Evolutionary conservation across 192 early-diverging fungal genomes (phyloP).

Genomic region (Podila verticillata): DNA sequence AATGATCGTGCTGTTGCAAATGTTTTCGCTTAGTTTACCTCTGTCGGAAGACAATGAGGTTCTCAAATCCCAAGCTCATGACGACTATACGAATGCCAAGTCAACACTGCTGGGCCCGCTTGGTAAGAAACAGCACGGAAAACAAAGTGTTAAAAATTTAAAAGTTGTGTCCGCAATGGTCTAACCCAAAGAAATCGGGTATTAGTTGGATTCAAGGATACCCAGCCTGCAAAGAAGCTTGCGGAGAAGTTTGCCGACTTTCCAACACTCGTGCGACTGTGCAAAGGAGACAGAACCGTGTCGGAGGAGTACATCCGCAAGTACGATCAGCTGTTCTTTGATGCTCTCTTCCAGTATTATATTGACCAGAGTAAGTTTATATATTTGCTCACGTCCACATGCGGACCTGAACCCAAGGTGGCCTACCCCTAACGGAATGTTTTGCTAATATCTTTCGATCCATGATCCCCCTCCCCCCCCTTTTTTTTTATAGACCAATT

Average conservation of each 20-base stretch:
- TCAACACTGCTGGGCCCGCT: slow-evolving; percentile 11
- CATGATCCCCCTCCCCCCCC: too few relatives aligned
- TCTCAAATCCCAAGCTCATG: slow-evolving; percentile 10
- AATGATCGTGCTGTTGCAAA: background rate
- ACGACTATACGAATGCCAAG: slow-evolving; percentile 24
- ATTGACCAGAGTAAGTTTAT: slow-evolving; percentile 31
- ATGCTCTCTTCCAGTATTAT: slow-evolving; percentile 45
- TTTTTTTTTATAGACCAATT: slow-evolving; percentile 13
- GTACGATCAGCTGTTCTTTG: slow-evolving; percentile 47
- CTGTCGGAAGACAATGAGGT: slow-evolving; percentile 10
- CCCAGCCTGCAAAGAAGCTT: slow-evolving; percentile 19
- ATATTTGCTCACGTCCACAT: too few relatives aligned
- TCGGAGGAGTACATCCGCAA: slow-evolving; percentile 21
- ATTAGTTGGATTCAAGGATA: slow-evolving; percentile 25
- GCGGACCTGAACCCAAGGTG: background rate
- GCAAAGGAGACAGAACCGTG: slow-evolving; percentile 2
- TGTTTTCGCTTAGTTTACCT: slow-evolving; percentile 2
- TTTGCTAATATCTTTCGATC: background rate
- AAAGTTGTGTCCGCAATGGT: too few relatives aligned
- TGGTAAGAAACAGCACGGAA: slow-evolving; percentile 2
- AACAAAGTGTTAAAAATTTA: too few relatives aligned
- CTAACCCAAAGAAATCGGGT: too few relatives aligned
- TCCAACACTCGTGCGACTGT: slow-evolving; percentile 32
- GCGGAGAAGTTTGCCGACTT: slow-evolving; percentile 43
- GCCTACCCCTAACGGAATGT: background rate